Evolutionary conservation across 78 protist species (phyloP).

Genomic region (Trichosphaerium sp.): DNA sequence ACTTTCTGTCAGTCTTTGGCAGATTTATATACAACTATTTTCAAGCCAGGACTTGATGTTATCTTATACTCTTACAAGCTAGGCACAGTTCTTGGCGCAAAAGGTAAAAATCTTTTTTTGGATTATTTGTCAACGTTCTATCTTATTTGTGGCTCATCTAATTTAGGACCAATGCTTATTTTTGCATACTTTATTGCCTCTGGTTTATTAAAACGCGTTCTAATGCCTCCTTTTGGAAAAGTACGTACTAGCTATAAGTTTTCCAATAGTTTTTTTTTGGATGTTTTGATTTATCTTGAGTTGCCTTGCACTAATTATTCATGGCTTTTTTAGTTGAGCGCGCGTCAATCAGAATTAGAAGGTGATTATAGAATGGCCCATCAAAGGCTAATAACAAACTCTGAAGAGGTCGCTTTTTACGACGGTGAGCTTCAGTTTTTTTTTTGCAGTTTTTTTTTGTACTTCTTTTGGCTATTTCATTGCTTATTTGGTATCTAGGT

Average conservation of each 20-base stretch:
- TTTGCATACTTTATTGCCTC: constrained; percentile 40
- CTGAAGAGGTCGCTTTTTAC: constrained; percentile 51
- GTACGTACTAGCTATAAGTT: background rate
- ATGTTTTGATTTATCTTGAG: too few relatives aligned
- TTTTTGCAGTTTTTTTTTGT: too few relatives aligned
- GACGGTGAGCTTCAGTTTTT: too few relatives aligned
- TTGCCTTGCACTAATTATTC: too few relatives aligned
- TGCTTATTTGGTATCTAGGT: too few relatives aligned
- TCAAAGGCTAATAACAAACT: constrained; percentile 44
- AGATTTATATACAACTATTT: constrained; percentile 38
- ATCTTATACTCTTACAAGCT: constrained; percentile 34
- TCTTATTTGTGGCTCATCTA: too few relatives aligned
- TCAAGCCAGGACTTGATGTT: constrained; percentile 48
- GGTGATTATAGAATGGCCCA: constrained; percentile 51
- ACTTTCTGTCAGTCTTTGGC: constrained; percentile 37
- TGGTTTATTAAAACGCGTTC: constrained; percentile 26
- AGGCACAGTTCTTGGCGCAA: constrained; percentile 43
- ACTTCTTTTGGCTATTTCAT: too few relatives aligned
- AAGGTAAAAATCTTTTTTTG: background rate
- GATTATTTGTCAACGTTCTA: too few relatives aligned
- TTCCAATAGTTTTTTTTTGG: background rate
- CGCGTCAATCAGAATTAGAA: constrained; percentile 45
- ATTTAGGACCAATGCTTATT: constrained; percentile 26
- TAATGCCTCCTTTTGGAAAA: constrained; percentile 55
- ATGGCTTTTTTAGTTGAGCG: background rate